Base-by-base conservation (phyloP, 2,329 filamentous ascomycete genomes). In the Gliomastix tumulicola region DNA sequence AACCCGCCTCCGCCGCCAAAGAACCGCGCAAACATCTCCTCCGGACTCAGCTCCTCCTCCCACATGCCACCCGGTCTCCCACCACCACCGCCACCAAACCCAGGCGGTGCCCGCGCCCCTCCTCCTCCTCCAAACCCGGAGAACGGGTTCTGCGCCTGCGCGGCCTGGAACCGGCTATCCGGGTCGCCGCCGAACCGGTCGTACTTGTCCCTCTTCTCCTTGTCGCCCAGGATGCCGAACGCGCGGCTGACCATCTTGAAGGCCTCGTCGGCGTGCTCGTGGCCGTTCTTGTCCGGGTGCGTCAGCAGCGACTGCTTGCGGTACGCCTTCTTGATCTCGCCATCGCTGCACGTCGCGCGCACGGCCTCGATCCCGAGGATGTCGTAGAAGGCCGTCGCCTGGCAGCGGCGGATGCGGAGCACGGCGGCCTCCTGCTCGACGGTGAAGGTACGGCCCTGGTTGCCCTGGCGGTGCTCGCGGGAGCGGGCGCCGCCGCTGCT, bases 211-310 rank as follows among this genome's bases (percentile, higher is more conserved):
- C 88, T 84, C 27, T 35, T 36, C 21, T 36, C 34, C 22, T 33
- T 40, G 18, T 36, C 38, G 6, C 38, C 38, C 22, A 22, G 6
- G 15, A 34, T 79, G 49, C 94, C 85, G 59, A 98, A 98, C 13
- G 92, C 92, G 50, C 88, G 76, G 53, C 87, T 85, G 18, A 98
- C 88, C 85, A 96, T 85, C 70, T 98, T 98, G 69, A 98, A 98
- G 21, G 92, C 92, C 67, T 98, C 92, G 58, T 96, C 92, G 38
- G 92, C 90, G 41, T 94, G 80, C 25, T 90, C 82, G 59, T 96
- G 89, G 35, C 89, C 89, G 71, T 98, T 98, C 71, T 98, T 98
- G 70, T 98, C 92, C 44, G 92, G 92, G 69, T 98, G 92, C 41
- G 92, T 98, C 54, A 97, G 72, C 52, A 98, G 68, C 56, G 85